A percentile compares a stretch with the other conserved stretches of the same genome.
phyloP scores from a whole-genome alignment of 2,329 filamentous ascomycete genomes.

The Aspergillus aculeatinus region DNA sequence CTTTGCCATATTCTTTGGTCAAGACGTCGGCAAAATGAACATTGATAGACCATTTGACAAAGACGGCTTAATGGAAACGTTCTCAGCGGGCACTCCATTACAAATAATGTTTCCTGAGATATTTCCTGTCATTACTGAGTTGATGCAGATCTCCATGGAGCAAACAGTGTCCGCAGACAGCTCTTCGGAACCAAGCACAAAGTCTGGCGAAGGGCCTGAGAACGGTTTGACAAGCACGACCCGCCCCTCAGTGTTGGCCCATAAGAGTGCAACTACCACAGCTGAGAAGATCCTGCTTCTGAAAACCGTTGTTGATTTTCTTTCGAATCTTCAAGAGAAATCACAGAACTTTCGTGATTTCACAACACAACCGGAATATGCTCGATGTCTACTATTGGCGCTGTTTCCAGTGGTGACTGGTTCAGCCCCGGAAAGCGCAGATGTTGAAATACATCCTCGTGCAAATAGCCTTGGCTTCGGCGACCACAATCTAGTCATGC shows the following conservation, averaged over 20 bases:
- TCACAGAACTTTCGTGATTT: conserved; percentile 82
- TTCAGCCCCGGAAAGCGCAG: conserved; percentile 76
- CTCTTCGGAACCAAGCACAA: conserved; percentile 55
- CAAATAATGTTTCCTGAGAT: conserved; percentile 74
- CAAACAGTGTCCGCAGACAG: conserved; percentile 60
- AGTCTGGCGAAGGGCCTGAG: conserved; percentile 5
- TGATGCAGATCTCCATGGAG: conserved; percentile 83
- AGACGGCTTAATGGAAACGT: conserved; percentile 70
- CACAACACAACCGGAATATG: conserved; percentile 73
- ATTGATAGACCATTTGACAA: conserved; percentile 73
- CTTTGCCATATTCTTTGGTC: conserved; percentile 83
- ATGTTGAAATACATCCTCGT: conserved; percentile 81
- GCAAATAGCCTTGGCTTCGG: conserved; percentile 81
- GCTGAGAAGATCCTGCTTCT: conserved; percentile 65
- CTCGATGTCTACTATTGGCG: conserved; percentile 73
- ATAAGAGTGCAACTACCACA: conserved; percentile 29
- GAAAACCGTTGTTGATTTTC: conserved; percentile 73
- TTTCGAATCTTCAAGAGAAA: conserved; percentile 73
- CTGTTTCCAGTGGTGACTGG: conserved; percentile 88
- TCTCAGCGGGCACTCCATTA: conserved; percentile 58
- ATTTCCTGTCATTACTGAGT: conserved; percentile 74
- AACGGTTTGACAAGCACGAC: conserved; percentile 11
- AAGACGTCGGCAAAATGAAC: conserved; percentile 73
- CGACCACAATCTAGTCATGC: conserved; percentile 78
- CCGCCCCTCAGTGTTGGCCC: conserved; percentile 16